phyloP scores from a whole-genome alignment of 2,329 filamentous ascomycete species.

The Aspergillus costaricaensis region DNA sequence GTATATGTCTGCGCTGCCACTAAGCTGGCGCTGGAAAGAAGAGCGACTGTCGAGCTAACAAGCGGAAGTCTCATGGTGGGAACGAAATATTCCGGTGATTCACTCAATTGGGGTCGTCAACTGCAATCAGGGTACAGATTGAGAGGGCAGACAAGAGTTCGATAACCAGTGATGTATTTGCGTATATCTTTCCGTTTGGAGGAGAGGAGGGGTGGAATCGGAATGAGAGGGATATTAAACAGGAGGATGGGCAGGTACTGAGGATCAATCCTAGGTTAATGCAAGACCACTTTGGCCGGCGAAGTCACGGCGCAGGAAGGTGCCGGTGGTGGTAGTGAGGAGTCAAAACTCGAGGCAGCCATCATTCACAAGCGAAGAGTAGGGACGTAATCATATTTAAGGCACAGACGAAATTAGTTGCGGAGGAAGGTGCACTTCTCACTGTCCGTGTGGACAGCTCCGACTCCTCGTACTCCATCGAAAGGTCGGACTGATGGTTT shows the following conservation, averaged over 20 bases:
- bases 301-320: constrained; percentile 4
- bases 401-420: not conserved
- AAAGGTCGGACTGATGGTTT: not conserved
- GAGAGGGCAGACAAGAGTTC: not conserved
- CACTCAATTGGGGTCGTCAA: not conserved
- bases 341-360: not conserved
- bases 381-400: constrained; percentile 11
- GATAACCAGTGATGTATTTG: not conserved
- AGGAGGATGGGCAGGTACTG: no score
- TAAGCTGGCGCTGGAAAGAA: constrained; percentile 32
- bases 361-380: not conserved
- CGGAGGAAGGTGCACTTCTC: not conserved
- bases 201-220: not conserved
- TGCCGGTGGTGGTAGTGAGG: constrained; percentile 4
- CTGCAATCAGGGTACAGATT: not conserved
- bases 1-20: constrained; percentile 47
- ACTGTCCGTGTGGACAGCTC: no score
- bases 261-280: not conserved
- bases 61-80: constrained; percentile 37
- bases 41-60: constrained; percentile 26
- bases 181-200: not conserved
- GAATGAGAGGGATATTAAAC: not conserved
- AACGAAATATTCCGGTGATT: not conserved
- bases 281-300: constrained; percentile 1
- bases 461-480: no score